A percentile compares a stretch with the other conserved stretches of the same genome.
phyloP scores from a whole-genome alignment of 2,329 filamentous ascomycete species.

The Alternaria postmessia region DNA sequence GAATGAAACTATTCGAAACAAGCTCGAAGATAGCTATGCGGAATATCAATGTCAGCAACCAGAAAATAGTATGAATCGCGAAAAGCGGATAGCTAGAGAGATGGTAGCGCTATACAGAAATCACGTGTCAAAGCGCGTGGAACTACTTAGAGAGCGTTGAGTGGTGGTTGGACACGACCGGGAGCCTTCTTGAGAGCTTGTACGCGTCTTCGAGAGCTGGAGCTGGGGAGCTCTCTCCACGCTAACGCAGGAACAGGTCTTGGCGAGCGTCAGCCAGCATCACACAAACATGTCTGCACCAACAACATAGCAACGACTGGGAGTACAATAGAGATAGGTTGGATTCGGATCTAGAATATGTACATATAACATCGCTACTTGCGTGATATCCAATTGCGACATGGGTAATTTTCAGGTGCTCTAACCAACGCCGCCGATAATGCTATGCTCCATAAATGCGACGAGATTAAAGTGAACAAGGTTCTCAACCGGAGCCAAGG shows the following conservation, averaged over 20 bases:
- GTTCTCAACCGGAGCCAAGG: background rate
- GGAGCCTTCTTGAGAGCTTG: constrained; percentile 8
- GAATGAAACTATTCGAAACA: constrained; percentile 1
- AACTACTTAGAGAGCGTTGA: background rate
- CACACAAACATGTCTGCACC: background rate
- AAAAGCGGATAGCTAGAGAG: background rate
- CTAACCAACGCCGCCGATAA: constrained; percentile 8
- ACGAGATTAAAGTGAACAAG: background rate
- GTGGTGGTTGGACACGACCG: background rate
- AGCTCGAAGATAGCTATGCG: background rate
- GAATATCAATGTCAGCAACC: background rate
- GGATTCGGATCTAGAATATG: background rate
- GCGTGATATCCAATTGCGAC: background rate
- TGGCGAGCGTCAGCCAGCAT: background rate
- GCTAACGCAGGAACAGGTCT: constrained; percentile 21
- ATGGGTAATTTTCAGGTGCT: background rate
- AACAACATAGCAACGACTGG: background rate
- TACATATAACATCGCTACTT: background rate
- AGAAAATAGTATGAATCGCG: background rate
- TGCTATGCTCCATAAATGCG: constrained; percentile 13
- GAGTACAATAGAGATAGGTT: background rate
- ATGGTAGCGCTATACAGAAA: background rate
- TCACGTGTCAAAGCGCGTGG: background rate
- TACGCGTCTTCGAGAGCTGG: constrained; percentile 1
- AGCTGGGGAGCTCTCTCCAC: constrained; percentile 5